Base-by-base conservation (phyloP, 306 rosid genomes). In the Biancaea sappan region DNA sequence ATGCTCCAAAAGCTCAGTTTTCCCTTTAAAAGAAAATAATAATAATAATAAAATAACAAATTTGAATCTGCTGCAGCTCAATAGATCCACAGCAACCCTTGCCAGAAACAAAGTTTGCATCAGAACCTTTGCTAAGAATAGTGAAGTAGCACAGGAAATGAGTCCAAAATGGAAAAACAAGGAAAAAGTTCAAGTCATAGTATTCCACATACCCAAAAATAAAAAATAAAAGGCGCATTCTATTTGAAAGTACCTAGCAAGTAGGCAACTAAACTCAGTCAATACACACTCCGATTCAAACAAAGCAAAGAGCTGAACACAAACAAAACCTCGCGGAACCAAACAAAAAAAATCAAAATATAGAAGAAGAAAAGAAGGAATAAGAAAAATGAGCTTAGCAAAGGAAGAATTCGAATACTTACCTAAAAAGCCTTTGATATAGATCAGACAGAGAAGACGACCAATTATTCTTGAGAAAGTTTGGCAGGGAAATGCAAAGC, bases 371-470 rank as follows among this genome's bases (percentile, higher is more conserved):
- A 48, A 52, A 38, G 68, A 8, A 11, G 16, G 5, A 48, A n/a
- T n/a, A 70, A 67, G 4, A 41, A 66, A 64, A 19, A 52, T 1
- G 37, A 44, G 26, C 53, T 37, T 21, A 18, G 54, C 22, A 73
- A 6, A 46, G 75, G 72, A 73, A 75, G 51, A 34, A 68, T 75
- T 9, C 41, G 19, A 69, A 66, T 28, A 44, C 71, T 74, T 64
- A 89, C 91, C 92, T 70, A 66, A 64, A 32, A 64, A 77, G 77
- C 73, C 57, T 63, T 71, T 37, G 79, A n/a, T n/a, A n/a, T 64
- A 76, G 82, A 80, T 86, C 87, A 80, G 86, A 80, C 51, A 29
- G 69, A 67, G 76, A 81, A 72, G 81, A 64, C 74, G 52, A 64
- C 40, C 40, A 74, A 46, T 69, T 50, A 65, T 69, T 24, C 29